phyloP scores from a whole-genome alignment of 2,329 filamentous ascomycete genomes.

The Sclerotinia nivalis region DNA sequence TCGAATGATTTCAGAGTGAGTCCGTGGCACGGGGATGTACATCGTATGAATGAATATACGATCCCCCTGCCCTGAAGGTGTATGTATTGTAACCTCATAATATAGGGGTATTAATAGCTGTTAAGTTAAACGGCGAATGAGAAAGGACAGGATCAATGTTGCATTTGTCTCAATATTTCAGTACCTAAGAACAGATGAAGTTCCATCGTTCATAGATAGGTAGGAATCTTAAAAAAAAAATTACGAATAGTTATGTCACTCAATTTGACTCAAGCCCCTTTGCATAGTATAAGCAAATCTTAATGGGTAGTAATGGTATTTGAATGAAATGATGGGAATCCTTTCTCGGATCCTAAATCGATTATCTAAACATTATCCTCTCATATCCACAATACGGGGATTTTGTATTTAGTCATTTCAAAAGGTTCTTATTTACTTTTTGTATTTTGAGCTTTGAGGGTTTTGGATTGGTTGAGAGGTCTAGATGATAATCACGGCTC shows the following conservation, averaged over 20 bases:
- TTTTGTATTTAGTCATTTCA: slow-evolving; percentile 11
- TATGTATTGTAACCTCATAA: slow-evolving; percentile 3
- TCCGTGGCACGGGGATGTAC: slow-evolving; percentile 8
- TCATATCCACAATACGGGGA: background rate
- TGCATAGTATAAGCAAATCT: slow-evolving; percentile 20
- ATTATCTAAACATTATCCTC: background rate
- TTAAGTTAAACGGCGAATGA: background rate
- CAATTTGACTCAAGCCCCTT: background rate
- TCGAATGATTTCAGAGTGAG: background rate
- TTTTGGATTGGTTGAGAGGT: slow-evolving; percentile 6
- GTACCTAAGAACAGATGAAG: background rate
- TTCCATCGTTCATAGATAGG: background rate
- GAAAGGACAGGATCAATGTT: slow-evolving; percentile 8
- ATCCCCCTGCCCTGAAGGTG: background rate
- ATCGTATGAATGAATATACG: background rate
- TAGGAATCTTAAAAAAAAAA: background rate
- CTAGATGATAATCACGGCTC: background rate
- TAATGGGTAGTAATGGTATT: slow-evolving; percentile 9
- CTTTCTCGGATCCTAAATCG: slow-evolving; percentile 22
- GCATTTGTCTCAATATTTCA: slow-evolving; percentile 3
- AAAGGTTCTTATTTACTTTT: background rate
- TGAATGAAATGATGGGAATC: slow-evolving; percentile 17
- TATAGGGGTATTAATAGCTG: slow-evolving; percentile 2
- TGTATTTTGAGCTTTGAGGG: background rate
- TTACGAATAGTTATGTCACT: slow-evolving; percentile 6